Evolutionary conservation across 495 filamentous ascomycete genomes (phyloP), one percentile per base, ranked within the genome.

Genomic region (Xylaria intraflava): DNA sequence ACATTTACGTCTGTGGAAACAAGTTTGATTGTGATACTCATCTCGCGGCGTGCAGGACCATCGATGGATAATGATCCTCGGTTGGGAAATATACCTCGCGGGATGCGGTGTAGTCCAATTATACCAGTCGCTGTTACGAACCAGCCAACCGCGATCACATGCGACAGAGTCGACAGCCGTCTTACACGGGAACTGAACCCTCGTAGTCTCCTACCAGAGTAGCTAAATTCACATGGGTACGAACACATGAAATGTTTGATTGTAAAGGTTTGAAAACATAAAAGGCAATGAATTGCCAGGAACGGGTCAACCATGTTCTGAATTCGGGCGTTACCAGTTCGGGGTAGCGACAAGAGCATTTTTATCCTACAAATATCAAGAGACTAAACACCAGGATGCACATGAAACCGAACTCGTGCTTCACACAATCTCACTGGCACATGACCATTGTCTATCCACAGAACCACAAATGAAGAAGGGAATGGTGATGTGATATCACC

Each of bases 341-440:
- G n/a, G 17, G 42, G 33, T 31, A 53, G 33, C 31, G 23, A 33
- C 51, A 53, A 55, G 27, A 49, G 49, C 20, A 48, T 49, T 42
- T 31, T 29, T 55, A 55, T 56, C 46, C 46, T 56, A 56, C 53
- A 24, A 39, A 56, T 56, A 31, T 46, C 36, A 55, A 45, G 50
- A 45, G 30, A 42, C 31, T 30, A 53, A n/a, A n/a, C 24, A 23
- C 51, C 51, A 46, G 51, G 51, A 46, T 35, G 22, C 29, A 45
- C 39, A 36, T 22, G 33, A 38, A 14, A 33, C 52, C 17, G 27
- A 55, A 35, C 35, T 35, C 11, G 22, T 40, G 11, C 29, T 26
- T 38, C 22, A 11, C 20, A 11, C 20, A 45, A 31, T 31, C 26
- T 36, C 30, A 24, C 14, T 26, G 8, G 17, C 20, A 11, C 35